phyloP scores from a whole-genome alignment of 371 early-diverging fungal species.

The Fennellomyces sp. region DNA sequence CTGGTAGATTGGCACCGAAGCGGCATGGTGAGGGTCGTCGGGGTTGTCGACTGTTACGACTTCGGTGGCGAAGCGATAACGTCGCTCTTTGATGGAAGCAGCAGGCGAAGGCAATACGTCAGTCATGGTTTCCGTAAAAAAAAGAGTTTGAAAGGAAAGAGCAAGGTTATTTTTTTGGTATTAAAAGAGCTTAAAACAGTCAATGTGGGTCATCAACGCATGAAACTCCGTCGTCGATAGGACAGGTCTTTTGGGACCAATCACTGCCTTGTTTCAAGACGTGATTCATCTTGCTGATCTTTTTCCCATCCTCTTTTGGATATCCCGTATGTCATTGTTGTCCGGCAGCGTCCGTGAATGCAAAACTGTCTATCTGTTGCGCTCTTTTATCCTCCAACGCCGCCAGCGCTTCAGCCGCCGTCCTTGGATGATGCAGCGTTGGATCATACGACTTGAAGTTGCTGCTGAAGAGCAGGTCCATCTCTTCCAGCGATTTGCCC shows the following conservation, averaged over 20 bases:
- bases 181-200: too few species aligned
- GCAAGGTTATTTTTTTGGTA: too few species aligned
- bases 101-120: slow-evolving; percentile 29
- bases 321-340: too few species aligned
- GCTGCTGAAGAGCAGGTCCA: slow-evolving; percentile 46
- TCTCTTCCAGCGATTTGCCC: slow-evolving; percentile 55
- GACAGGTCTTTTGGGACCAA: too few species aligned
- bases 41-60: slow-evolving; percentile 81
- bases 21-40: slow-evolving; percentile 89
- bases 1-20: slow-evolving; percentile 95
- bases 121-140: neutral
- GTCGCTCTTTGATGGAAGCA: slow-evolving; percentile 38
- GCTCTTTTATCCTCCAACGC: neutral
- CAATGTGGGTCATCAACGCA: too few species aligned
- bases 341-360: neutral
- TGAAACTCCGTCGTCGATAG: too few species aligned
- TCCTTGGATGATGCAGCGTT: slow-evolving; percentile 16
- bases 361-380: neutral
- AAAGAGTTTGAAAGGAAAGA: neutral
- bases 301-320: too few species aligned
- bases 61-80: slow-evolving; percentile 87
- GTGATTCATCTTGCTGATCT: too few species aligned
- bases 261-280: too few species aligned
- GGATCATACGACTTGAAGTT: slow-evolving; percentile 37
- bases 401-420: slow-evolving; percentile 10